A percentile compares a stretch with the other conserved stretches of the same genome.
Evolutionary conservation across 2,329 filamentous ascomycete genomes (phyloP).

Genomic region (Blastomyces silverae): DNA sequence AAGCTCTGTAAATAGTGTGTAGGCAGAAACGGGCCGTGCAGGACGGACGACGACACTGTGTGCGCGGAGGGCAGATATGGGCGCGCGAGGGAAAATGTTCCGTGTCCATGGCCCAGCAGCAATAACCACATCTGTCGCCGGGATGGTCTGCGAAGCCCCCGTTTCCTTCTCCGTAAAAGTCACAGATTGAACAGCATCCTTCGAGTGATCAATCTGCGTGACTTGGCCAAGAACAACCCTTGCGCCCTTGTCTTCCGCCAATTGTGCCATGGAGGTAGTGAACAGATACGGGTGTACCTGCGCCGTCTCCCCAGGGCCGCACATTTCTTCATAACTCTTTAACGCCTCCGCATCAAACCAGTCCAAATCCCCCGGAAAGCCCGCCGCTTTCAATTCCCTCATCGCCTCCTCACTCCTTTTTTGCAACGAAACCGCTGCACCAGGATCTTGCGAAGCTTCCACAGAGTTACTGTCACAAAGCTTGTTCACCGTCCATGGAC

Average conservation of each 20-base stretch:
- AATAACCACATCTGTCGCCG: conserved; percentile 55
- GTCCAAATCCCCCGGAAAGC: conserved; percentile 69
- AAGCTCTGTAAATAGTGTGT: conserved; percentile 71
- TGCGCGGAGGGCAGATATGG: conserved; percentile 55
- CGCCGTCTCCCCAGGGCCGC: conserved; percentile 69
- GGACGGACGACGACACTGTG: conserved; percentile 58
- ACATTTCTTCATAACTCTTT: conserved; percentile 73
- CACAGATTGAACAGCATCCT: conserved; percentile 54
- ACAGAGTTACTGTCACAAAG: conserved; percentile 16
- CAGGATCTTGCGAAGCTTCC: conserved; percentile 23
- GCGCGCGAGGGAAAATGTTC: conserved; percentile 47
- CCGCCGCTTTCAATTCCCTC: conserved; percentile 49
- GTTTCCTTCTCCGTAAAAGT: conserved; percentile 53
- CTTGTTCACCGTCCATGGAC: conserved; percentile 25
- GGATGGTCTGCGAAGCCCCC: conserved; percentile 44
- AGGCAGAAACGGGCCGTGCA: conserved; percentile 45
- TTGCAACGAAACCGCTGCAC: conserved; percentile 47
- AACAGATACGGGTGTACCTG: conserved; percentile 93
- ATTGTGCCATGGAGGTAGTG: conserved; percentile 71
- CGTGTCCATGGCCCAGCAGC: conserved; percentile 58
- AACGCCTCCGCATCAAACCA: conserved; percentile 70
- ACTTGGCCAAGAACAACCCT: conserved; percentile 64
- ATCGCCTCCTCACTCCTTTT: conserved; percentile 50
- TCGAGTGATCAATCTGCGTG: conserved; percentile 55
- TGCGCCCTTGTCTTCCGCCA: conserved; percentile 64